These are phyloP conservation scores for Curvularia verruculosa DNA, from an alignment of 2,329 filamentous ascomycete species.

Conservation along the genomic window DNA sequence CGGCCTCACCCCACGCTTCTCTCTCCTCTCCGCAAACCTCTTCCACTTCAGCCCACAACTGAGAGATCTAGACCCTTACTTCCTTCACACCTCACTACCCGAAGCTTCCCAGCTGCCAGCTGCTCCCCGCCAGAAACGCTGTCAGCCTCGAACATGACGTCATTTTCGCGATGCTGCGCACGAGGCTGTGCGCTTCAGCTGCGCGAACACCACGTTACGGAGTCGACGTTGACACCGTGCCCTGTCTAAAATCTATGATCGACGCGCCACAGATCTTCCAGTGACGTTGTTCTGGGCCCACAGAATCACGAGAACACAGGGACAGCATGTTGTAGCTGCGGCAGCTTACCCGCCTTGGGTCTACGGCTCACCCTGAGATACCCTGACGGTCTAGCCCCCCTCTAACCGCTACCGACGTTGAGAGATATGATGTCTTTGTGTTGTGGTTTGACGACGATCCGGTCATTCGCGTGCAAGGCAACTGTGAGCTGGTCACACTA, in stretches of 20 bases:
- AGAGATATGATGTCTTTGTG: slow-evolving; percentile 5
- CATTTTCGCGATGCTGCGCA: slow-evolving; percentile 9
- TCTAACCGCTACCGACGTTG: not conserved
- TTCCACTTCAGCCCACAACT: not conserved
- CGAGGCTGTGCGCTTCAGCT: slow-evolving; percentile 12
- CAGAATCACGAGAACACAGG: not conserved
- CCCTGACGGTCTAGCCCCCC: slow-evolving; percentile 12
- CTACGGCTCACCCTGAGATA: not conserved
- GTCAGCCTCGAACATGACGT: slow-evolving; percentile 20
- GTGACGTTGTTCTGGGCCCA: slow-evolving; percentile 4
- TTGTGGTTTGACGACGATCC: slow-evolving; percentile 1
- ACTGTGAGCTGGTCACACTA: slow-evolving; percentile 9
- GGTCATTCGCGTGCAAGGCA: slow-evolving; percentile 10
- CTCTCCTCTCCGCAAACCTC: not conserved
- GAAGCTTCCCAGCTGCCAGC: too few relatives aligned
- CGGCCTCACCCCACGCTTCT: not conserved
- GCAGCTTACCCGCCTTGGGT: not conserved
- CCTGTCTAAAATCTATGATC: slow-evolving; percentile 2
- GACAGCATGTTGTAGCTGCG: not conserved
- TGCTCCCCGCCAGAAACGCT: not conserved
- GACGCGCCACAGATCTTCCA: not conserved
- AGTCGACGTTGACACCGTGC: slow-evolving; percentile 2
- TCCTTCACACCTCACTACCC: not conserved
- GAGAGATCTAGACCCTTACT: slow-evolving; percentile 12
- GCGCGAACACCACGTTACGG: slow-evolving; percentile 5